Conservation (phyloP, 2,329 filamentous ascomycete genomes). For the Lecanosticta acicola region DNA sequence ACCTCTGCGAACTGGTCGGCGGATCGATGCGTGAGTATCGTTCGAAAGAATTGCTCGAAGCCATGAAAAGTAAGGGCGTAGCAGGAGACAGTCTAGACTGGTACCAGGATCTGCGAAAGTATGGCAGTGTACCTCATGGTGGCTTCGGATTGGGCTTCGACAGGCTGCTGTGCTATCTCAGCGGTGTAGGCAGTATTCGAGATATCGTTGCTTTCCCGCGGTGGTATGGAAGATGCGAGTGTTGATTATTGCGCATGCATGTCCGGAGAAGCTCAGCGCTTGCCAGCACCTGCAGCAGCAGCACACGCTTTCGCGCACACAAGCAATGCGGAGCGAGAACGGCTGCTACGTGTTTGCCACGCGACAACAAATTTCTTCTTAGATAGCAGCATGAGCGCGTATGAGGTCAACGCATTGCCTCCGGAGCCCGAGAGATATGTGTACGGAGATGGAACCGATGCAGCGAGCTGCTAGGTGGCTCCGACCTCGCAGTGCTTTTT, state of each 20-base stretch:
- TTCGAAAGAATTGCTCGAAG: slow-evolving; percentile 58
- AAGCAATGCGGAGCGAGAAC: no score
- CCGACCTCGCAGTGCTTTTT: not conserved
- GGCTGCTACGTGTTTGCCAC: no score
- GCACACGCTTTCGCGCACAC: no score
- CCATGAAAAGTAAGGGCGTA: slow-evolving; percentile 66
- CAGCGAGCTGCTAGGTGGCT: not conserved
- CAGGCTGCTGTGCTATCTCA: slow-evolving; percentile 74
- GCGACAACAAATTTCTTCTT: no score
- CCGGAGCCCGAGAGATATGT: no score
- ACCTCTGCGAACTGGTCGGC: slow-evolving; percentile 79
- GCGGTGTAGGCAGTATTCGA: slow-evolving; percentile 73
- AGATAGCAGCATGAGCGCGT: no score
- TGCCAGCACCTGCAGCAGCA: no score
- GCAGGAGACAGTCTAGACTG: slow-evolving; percentile 55
- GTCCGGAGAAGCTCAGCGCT: not conserved
- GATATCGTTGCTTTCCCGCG: slow-evolving; percentile 84
- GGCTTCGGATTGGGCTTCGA: slow-evolving; percentile 90
- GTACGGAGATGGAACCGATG: not conserved
- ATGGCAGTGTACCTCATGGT: slow-evolving; percentile 86
- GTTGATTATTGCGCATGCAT: slow-evolving; percentile 19
- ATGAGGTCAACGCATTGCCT: no score
- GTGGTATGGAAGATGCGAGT: slow-evolving; percentile 49
- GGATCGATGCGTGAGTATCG: slow-evolving; percentile 86
- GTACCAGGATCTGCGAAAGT: slow-evolving; percentile 83